Evolutionary conservation across 768 basidiomycete genomes (phyloP).

Genomic region (Termitomyces sp.): DNA sequence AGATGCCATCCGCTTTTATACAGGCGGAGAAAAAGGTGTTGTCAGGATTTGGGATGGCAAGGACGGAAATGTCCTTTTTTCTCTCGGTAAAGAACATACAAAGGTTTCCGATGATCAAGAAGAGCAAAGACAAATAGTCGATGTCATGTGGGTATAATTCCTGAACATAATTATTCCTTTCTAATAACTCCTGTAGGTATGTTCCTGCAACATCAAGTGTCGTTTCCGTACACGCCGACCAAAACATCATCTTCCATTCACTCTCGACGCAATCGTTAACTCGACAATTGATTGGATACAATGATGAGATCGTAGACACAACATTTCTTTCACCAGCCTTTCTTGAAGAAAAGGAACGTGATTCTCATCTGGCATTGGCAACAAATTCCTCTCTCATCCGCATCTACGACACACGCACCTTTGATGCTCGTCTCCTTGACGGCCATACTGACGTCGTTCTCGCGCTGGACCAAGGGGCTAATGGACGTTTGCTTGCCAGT

Average conservation of each 20-base stretch:
- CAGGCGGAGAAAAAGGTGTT: constrained; percentile 86
- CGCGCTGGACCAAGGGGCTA: constrained; percentile 63
- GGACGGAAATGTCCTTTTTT: constrained; percentile 56
- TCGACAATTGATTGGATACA: constrained; percentile 91
- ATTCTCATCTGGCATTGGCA: constrained; percentile 86
- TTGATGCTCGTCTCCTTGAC: constrained; percentile 81
- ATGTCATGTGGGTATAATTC: constrained; percentile 63
- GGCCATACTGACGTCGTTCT: constrained; percentile 93
- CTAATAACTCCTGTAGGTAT: constrained; percentile 47
- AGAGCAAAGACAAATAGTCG: constrained; percentile 79
- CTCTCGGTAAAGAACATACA: constrained; percentile 47
- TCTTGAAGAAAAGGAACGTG: constrained; percentile 24
- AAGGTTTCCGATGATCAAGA: constrained; percentile 50
- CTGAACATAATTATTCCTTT: neutral
- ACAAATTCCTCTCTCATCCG: constrained; percentile 96
- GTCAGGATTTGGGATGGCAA: constrained; percentile 82
- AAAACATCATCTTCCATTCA: constrained; percentile 93
- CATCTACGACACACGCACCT: constrained; percentile 68
- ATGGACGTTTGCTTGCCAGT: constrained; percentile 74
- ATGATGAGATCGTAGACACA: constrained; percentile 95
- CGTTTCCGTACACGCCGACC: constrained; percentile 88
- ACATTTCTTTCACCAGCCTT: constrained; percentile 56
- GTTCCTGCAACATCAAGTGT: constrained; percentile 57
- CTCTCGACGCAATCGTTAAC: constrained; percentile 55
- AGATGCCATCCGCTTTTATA: constrained; percentile 63